Evolutionary conservation across 2,329 filamentous ascomycete species (phyloP).

Genomic region (Aspergillus caelatus): DNA sequence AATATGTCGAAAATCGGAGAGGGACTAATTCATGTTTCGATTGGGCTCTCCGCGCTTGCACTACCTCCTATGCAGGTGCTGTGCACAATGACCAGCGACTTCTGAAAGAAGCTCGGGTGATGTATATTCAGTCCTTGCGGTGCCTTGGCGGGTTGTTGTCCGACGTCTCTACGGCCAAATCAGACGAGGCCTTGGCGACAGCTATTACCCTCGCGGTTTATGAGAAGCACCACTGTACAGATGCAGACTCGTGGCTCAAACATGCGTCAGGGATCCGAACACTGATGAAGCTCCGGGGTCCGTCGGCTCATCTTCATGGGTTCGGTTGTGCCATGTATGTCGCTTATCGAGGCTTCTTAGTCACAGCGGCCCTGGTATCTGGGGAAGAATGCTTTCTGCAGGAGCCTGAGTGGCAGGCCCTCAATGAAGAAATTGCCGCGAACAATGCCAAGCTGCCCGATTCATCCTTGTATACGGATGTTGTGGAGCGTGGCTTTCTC

Average conservation of each 20-base stretch:
- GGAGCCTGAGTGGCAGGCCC: conserved; percentile 37
- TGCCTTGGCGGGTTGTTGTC: conserved; percentile 30
- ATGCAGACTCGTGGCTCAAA: conserved; percentile 39
- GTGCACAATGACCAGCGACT: conserved; percentile 26
- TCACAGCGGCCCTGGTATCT: conserved; percentile 36
- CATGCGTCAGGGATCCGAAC: conserved; percentile 39
- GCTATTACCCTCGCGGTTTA: conserved; percentile 40
- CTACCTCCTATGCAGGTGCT: conserved; percentile 21
- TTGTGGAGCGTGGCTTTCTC: conserved; percentile 32
- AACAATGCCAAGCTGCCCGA: conserved; percentile 31
- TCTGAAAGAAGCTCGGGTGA: conserved; percentile 27
- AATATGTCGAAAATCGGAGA: conserved; percentile 26
- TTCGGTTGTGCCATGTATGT: conserved; percentile 40
- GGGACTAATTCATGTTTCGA: conserved; percentile 24
- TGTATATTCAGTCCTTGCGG: conserved; percentile 34
- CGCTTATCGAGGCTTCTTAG: conserved; percentile 38
- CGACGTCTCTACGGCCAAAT: conserved; percentile 30
- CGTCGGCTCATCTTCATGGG: conserved; percentile 33
- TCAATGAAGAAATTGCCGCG: conserved; percentile 31
- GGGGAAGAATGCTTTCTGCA: conserved; percentile 40
- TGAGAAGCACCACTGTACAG: conserved; percentile 41
- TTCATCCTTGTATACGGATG: conserved; percentile 33
- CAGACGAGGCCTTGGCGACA: conserved; percentile 37
- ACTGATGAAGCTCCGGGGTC: conserved; percentile 39
- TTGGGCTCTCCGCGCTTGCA: conserved; percentile 26